A percentile compares a stretch with the other conserved stretches of the same genome.
phyloP scores from a whole-genome alignment of 2,329 filamentous ascomycete genomes.

The Ophiognomonia clavigignenti-juglandacearum region DNA sequence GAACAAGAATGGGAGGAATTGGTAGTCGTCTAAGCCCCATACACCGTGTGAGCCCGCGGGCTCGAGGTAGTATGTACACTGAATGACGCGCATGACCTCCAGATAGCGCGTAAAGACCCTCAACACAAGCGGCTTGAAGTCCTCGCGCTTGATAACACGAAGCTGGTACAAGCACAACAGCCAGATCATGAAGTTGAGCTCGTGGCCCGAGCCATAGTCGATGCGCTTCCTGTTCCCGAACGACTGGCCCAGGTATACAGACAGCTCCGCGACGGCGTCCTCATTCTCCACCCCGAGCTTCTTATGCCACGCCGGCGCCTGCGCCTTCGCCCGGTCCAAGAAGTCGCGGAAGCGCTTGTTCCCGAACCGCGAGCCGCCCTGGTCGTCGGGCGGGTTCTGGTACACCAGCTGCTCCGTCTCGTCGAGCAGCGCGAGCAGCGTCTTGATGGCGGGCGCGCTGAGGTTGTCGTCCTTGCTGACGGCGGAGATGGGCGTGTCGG shows the following conservation, averaged over 20 bases:
- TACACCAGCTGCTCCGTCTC: constrained; percentile 63
- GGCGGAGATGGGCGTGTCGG: constrained; percentile 63
- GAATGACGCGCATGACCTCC: constrained; percentile 77
- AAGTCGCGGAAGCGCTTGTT: constrained; percentile 87
- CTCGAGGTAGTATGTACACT: constrained; percentile 92
- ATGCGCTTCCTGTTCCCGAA: constrained; percentile 85
- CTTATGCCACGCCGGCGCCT: constrained; percentile 57
- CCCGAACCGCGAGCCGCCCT: constrained; percentile 85
- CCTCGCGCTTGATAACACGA: constrained; percentile 52
- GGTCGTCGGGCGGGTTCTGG: constrained; percentile 74
- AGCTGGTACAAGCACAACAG: constrained; percentile 89
- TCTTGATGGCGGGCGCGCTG: constrained; percentile 54
- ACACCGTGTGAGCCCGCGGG: constrained; percentile 96
- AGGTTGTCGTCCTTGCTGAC: constrained; percentile 49
- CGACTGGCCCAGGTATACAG: constrained; percentile 74
- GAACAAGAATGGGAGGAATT: constrained; percentile 93
- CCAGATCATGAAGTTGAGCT: constrained; percentile 97
- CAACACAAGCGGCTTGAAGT: constrained; percentile 72
- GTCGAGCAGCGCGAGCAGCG: constrained; percentile 66
- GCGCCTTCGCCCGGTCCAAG: constrained; percentile 62
- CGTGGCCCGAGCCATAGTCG: constrained; percentile 95
- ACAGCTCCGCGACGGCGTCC: constrained; percentile 63
- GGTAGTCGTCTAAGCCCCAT: constrained; percentile 97
- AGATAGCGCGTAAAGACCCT: constrained; percentile 80
- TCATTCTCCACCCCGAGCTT: constrained; percentile 47